Evolutionary conservation across 306 rosid genomes (phyloP), one percentile per base, ranked within the genome.

Genomic region (Oemleria cerasiformis): DNA sequence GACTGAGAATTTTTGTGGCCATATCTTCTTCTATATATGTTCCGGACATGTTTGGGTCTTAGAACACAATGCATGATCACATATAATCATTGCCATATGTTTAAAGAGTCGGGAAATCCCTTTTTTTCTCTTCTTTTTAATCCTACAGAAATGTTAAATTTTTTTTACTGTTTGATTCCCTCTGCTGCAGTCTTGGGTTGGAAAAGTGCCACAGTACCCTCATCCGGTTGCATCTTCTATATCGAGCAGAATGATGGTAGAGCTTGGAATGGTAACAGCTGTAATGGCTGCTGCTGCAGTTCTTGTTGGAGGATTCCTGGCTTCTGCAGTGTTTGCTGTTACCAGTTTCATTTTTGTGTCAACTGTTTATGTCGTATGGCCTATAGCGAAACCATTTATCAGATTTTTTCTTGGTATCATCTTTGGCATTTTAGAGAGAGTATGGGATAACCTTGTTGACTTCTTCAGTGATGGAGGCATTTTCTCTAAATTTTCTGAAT

Each of bases 221-320:
- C 86, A 91, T 86, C 97, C 99, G 0, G 91, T 85, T 77, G 96
- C 97, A 13, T 84, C 92, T 79, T 88, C 92, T 67, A 85, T 94
- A 78, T 94, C 99, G 49, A 85, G 99, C 81, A 91, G 96, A 94
- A 78, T 94, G 84, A 75, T 87, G 90, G 88, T 86, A 68, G 99
- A 94, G 85, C 92, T 94, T 56, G 90, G 80, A 51, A 63, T 77
- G 70, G 83, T 89, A 78, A 86, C 99, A 75, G 70, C 72, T 48
- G 41, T 81, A 5, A 78, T 94, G 85, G 92, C 83, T 50, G 71
- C 78, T 21, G 99, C 95, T 54, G 96, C 92, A 70, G 45, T 81
- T 74, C 65, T 91, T 70, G 82, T 87, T 67, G 96, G 97, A 65
- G 91, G 97, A 41, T 89, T 87, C 80, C 82, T 94, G 81, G 96